These are phyloP conservation scores for Sordaria brevicollis DNA, from an alignment of 495 filamentous ascomycete genomes.

Conservation along the genomic window DNA sequence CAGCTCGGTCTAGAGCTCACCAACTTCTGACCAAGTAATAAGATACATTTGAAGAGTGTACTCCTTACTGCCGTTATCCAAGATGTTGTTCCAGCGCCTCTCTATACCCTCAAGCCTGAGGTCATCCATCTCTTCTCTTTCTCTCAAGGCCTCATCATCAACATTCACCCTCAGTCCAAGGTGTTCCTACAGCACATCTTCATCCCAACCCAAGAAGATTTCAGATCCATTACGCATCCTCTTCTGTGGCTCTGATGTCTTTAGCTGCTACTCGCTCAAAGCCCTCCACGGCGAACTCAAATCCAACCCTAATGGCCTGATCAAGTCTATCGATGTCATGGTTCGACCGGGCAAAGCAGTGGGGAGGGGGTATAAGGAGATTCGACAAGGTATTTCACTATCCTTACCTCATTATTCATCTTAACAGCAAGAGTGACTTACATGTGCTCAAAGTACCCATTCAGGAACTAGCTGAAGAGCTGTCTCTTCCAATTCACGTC, in stretches of 20 bases:
- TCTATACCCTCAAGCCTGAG: neutral
- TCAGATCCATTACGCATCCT: slow-evolving; percentile 70
- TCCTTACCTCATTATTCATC: neutral
- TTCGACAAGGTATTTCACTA: slow-evolving; percentile 51
- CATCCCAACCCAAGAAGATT: neutral
- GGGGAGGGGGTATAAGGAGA: slow-evolving; percentile 60
- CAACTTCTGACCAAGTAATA: neutral
- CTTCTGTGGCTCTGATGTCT: slow-evolving; percentile 90
- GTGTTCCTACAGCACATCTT: neutral
- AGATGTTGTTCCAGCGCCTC: neutral
- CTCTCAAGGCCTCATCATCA: neutral
- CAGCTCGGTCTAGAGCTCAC: neutral
- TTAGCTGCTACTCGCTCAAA: slow-evolving; percentile 71
- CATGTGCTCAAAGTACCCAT: too few species aligned
- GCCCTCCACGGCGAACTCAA: slow-evolving; percentile 55
- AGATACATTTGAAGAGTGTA: neutral
- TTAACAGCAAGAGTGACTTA: too few species aligned
- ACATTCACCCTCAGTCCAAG: neutral
- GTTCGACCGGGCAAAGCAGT: slow-evolving; percentile 64
- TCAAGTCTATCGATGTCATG: slow-evolving; percentile 81
- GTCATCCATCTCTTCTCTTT: neutral
- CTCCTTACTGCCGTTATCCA: neutral
- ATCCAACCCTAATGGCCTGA: slow-evolving; percentile 36
- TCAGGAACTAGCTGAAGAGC: slow-evolving; percentile 48
- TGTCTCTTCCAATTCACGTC: slow-evolving; percentile 60